phyloP scores from a whole-genome alignment of 208 protist genomes.

The Trypanosoma cruzi region DNA sequence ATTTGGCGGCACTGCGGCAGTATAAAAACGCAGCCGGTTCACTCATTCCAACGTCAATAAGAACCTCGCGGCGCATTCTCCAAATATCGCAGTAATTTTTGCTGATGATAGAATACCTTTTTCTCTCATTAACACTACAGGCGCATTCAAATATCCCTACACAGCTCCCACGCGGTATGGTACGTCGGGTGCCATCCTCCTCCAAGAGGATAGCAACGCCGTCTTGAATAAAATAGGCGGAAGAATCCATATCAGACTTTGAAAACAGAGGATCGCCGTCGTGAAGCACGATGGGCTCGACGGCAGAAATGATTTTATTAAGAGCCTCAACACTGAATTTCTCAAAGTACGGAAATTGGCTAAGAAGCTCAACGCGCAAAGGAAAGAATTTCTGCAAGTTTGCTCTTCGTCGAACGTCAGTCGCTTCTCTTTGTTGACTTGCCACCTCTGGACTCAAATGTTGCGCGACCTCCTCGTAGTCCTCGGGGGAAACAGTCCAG shows the following conservation, averaged over 20 bases:
- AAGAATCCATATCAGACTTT: constrained; percentile 66
- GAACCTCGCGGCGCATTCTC: constrained; percentile 63
- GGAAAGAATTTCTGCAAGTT: constrained; percentile 88
- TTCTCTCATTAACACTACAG: constrained; percentile 83
- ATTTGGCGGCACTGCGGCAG: constrained; percentile 71
- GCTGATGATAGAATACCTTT: constrained; percentile 70
- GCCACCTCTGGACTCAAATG: constrained; percentile 73
- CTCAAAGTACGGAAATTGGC: constrained; percentile 80
- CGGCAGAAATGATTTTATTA: constrained; percentile 51
- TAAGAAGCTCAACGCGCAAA: constrained; percentile 69
- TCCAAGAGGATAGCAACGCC: constrained; percentile 63
- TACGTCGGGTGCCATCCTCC: constrained; percentile 31
- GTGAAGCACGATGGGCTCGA: constrained; percentile 87
- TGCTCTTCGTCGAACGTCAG: constrained; percentile 75
- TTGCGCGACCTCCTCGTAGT: constrained; percentile 80
- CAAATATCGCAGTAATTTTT: constrained; percentile 91
- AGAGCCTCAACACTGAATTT: constrained; percentile 67
- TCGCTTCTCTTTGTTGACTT: constrained; percentile 84
- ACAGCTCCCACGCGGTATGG: constrained; percentile 67
- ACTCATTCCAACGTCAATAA: constrained; percentile 86
- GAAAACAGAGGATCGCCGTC: constrained; percentile 74
- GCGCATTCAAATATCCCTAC: constrained; percentile 90
- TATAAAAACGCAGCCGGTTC: constrained; percentile 84
- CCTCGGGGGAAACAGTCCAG: constrained; percentile 78
- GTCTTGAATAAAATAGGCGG: constrained; percentile 86